Base-by-base conservation (phyloP, 768 basidiomycete genomes). In the Scleroderma citrinum region DNA sequence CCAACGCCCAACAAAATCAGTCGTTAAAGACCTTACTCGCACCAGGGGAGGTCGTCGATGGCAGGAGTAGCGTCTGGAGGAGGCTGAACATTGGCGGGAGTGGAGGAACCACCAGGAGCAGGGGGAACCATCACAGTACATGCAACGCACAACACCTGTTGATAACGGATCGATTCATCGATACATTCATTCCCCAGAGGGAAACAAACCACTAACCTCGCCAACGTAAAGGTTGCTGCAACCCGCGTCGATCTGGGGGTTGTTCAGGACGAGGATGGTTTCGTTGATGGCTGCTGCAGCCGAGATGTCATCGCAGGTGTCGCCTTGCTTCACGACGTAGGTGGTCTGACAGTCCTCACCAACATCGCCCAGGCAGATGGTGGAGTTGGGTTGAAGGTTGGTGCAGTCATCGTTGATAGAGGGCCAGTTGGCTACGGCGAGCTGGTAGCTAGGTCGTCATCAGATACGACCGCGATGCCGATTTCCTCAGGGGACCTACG, bases 181-280 rank as follows among this genome's bases (percentile, higher is more conserved):
- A 24, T 23, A n/a, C 11, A 24, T 16, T 38, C 29, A 17, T 40
- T 39, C 29, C 46, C 2, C 10, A 41, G 2, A 23, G 19, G 44
- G 17, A 2, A 12, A 31, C 8, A 38, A 37, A 2, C 16, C 7
- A 70, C 75, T 48, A 44, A 88, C 87, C 78, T 89, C 83, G 59
- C 82, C 86, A 49, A 84, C 60, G 67, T 88, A 87, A 63, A 91
- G 71, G 71, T 89, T 89, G 55, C 56, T 67, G 65, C 81, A 85
- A 0, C 62, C 69, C 0, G 40, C 2, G 57, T 79, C 54, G 56
- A 90, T 73, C 65, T 88, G 82, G 17, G 86, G 88, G 77, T 92
- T 92, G 78, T 90, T 89, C 50, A 54, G 14, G 60, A 63, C 70
- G 26, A 92, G 70, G 5, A 80, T 71, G 32, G 78, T 78, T 21